These are phyloP conservation scores for Saccharomycopsis babjevae DNA, from an alignment of 805 yeast genomes.

Conservation along the genomic window DNA sequence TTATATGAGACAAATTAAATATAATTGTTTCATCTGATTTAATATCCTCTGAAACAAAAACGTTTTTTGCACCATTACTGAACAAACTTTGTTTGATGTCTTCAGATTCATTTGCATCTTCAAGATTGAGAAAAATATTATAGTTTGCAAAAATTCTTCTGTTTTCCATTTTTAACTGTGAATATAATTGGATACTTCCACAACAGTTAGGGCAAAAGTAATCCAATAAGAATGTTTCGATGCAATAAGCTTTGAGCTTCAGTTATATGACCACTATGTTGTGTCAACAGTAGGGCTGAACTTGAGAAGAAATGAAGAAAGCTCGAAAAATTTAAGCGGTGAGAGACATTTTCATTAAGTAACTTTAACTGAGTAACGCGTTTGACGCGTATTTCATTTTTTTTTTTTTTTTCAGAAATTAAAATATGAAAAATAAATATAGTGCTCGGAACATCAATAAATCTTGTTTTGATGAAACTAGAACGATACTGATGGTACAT, in stretches of 20 bases:
- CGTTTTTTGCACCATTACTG: conserved; percentile 22
- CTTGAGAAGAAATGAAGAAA: too few species aligned
- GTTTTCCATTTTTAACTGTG: not conserved
- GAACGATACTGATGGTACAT: not conserved
- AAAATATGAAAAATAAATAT: not conserved
- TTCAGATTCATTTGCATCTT: conserved; percentile 14
- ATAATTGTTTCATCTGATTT: not conserved
- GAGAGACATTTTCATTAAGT: too few species aligned
- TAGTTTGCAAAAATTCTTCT: conserved; percentile 20
- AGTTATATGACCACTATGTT: too few species aligned
- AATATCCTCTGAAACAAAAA: conserved; percentile 8
- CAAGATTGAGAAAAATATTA: conserved; percentile 19
- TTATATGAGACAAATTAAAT: conserved; percentile 33
- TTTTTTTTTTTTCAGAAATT: not conserved
- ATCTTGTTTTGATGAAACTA: not conserved
- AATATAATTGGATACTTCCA: not conserved
- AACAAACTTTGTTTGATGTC: conserved; percentile 20
- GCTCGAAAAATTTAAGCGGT: too few species aligned
- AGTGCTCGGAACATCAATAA: not conserved
- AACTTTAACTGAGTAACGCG: not conserved
- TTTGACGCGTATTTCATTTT: not conserved
- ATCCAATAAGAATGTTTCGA: too few species aligned
- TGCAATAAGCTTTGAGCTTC: too few species aligned
- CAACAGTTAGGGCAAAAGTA: not conserved
- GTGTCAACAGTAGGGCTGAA: too few species aligned